Base-by-base conservation (phyloP, 768 basidiomycete species). In the Psilocybe tampanensis region DNA sequence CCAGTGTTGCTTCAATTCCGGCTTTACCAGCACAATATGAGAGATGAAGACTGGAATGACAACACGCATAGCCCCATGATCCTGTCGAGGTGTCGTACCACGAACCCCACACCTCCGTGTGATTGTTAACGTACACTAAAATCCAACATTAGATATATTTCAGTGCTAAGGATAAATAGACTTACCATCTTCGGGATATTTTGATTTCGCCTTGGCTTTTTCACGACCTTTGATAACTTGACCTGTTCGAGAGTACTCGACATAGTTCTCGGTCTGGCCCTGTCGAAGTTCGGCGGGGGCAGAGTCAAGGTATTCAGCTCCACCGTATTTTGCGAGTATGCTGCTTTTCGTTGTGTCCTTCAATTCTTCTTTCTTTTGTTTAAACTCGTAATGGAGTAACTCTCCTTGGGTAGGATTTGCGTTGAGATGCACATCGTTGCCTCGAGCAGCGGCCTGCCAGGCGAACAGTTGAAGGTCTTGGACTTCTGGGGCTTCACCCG, bases 381-480 rank as follows among this genome's bases (percentile, higher is more conserved):
- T 85, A 78, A 90, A 99, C 65, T 98, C 92, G 39, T 89, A 81
- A 68, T 98, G 95, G 33, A 97, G 77, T 15, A 96, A 81, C 74
- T 96, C 87, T 44, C 95, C 95, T 66, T 95, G 93, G 0, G 97
- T 99, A 3, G 97, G 97, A 64, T 96, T 97, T 41, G 97, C 92
- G 65, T 95, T 92, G 61, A 97, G 77, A 72, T 99, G 94, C 15
- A 99, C 89, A 68, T 98, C 94, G 66, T 95, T 95, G 0, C 97
- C 97, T 6, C 90, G 85, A 43, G 91, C 86, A 29, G 90, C 89
- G 22, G 95, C 94, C 69, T 98, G 92, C 96, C 95, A 98, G 1
- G 97, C 97, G 70, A 98, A 99, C 17, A 98, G 79, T 69, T 98
- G 96, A 13, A 99, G 84, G 60, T 88, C 78, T 70, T 97, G 94